A percentile compares a stretch with the other conserved stretches of the same genome.
phyloP scores from a whole-genome alignment of 78 protist genomes.

The Polysphondylium violaceum region DNA sequence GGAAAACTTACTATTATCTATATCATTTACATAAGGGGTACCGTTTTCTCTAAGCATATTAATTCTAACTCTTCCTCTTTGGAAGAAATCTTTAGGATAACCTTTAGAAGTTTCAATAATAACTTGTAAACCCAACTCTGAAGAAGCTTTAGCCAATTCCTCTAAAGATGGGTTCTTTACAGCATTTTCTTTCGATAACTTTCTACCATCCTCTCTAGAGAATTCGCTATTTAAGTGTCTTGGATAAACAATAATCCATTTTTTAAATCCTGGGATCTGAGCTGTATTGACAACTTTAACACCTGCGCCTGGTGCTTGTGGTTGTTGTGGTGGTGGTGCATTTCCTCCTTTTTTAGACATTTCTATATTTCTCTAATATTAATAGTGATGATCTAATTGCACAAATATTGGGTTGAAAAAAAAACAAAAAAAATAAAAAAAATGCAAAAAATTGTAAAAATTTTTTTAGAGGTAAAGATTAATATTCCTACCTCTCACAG shows the following conservation, averaged over 20 bases:
- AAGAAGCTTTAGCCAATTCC: conserved; percentile 45
- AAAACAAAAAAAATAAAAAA: too few species aligned
- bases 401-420: too few species aligned
- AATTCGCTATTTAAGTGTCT: conserved; percentile 30
- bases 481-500: too few species aligned
- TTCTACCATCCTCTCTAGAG: conserved; percentile 63
- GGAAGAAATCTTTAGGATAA: conserved; percentile 63
- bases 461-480: too few species aligned
- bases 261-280: conserved; percentile 34
- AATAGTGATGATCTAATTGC: too few species aligned
- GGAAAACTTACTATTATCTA: neutral
- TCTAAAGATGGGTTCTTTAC: conserved; percentile 55
- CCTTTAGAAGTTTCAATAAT: conserved; percentile 51
- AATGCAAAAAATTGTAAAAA: too few species aligned
- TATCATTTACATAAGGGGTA: too few species aligned
- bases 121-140: conserved; percentile 7
- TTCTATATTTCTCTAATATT: too few species aligned
- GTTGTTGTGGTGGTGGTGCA: neutral
- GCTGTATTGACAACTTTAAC: too few species aligned
- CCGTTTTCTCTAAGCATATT: neutral
- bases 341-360: too few species aligned
- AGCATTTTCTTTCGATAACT: conserved; percentile 21
- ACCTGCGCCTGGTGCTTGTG: too few species aligned
- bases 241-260: conserved; percentile 58
- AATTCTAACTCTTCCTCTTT: conserved; percentile 66